Percentiles rank a stretch among this genome's conserved stretches.
These are phyloP conservation scores for Nakaseomyces nivariensis DNA, from an alignment of 1,139 yeast genomes.

Conservation along the genomic window DNA sequence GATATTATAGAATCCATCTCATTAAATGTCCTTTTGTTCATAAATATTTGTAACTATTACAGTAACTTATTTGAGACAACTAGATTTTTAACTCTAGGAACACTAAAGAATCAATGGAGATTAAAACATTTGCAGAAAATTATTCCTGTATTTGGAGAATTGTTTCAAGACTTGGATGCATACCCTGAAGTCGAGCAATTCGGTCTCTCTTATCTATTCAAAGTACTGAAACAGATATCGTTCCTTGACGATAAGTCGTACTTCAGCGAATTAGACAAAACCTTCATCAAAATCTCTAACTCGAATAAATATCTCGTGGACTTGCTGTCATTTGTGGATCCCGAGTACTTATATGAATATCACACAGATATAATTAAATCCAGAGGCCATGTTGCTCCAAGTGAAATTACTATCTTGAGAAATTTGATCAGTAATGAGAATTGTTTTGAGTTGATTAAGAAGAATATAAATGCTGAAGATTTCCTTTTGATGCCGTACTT, in stretches of 20 bases:
- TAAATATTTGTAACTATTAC: slow-evolving; percentile 27
- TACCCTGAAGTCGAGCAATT: slow-evolving; percentile 23
- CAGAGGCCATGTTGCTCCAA: slow-evolving; percentile 15
- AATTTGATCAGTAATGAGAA: slow-evolving; percentile 20
- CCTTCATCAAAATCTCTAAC: slow-evolving; percentile 17
- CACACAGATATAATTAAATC: slow-evolving; percentile 17
- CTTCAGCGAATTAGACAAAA: slow-evolving; percentile 20
- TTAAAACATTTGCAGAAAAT: slow-evolving; percentile 11
- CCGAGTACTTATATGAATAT: slow-evolving; percentile 21
- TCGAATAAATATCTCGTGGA: slow-evolving; percentile 15
- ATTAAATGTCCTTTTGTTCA: slow-evolving; percentile 24
- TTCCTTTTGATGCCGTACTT: slow-evolving; percentile 28
- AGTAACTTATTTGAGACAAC: slow-evolving; percentile 15
- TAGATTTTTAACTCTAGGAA: slow-evolving; percentile 1
- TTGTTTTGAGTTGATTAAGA: slow-evolving; percentile 21
- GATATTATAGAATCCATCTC: slow-evolving; percentile 13
- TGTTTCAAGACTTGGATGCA: slow-evolving; percentile 18
- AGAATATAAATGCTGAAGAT: slow-evolving; percentile 16
- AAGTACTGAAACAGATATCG: slow-evolving; percentile 26
- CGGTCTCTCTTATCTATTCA: slow-evolving; percentile 23
- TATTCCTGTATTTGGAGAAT: slow-evolving; percentile 15
- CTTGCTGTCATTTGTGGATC: slow-evolving; percentile 28
- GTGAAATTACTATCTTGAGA: slow-evolving; percentile 22
- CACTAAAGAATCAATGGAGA: slow-evolving; percentile 14
- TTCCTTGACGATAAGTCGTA: slow-evolving; percentile 15